These are phyloP conservation scores for Coemansia sp. DNA, from an alignment of 192 early-diverging fungal species.

Conservation along the genomic window DNA sequence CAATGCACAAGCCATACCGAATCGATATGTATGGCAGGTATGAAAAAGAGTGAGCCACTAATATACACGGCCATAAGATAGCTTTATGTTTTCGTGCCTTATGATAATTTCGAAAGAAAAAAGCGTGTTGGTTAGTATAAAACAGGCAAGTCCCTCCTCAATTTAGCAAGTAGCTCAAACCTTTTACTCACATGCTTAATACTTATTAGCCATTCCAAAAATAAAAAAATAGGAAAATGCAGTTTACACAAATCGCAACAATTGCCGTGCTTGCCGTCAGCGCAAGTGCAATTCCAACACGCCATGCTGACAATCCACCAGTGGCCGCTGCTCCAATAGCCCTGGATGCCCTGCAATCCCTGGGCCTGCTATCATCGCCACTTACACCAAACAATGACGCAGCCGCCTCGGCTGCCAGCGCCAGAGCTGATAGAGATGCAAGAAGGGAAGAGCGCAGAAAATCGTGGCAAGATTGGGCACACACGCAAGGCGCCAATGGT, in stretches of 20 bases:
- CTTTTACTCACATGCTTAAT: no score
- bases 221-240: conserved; percentile 25
- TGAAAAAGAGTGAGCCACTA: not conserved
- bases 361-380: not conserved
- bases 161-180: not conserved
- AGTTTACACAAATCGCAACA: conserved; percentile 17
- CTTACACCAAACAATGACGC: conserved; percentile 1
- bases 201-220: not conserved
- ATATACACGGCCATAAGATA: not conserved
- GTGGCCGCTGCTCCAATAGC: conserved; percentile 23
- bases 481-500: conserved; percentile 39
- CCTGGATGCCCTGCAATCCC: conserved; percentile 13
- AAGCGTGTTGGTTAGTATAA: not conserved
- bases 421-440: conserved; percentile 33
- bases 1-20: not conserved
- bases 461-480: conserved; percentile 51
- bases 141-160: not conserved
- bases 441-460: conserved; percentile 49
- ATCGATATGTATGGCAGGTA: not conserved
- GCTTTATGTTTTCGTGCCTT: not conserved
- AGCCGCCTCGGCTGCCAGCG: not conserved
- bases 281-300: conserved; percentile 32
- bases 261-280: conserved; percentile 18
- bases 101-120: not conserved
- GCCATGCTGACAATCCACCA: conserved; percentile 12